phyloP scores from a whole-genome alignment of 495 filamentous ascomycete species.

The Annulohypoxylon moriforme region DNA sequence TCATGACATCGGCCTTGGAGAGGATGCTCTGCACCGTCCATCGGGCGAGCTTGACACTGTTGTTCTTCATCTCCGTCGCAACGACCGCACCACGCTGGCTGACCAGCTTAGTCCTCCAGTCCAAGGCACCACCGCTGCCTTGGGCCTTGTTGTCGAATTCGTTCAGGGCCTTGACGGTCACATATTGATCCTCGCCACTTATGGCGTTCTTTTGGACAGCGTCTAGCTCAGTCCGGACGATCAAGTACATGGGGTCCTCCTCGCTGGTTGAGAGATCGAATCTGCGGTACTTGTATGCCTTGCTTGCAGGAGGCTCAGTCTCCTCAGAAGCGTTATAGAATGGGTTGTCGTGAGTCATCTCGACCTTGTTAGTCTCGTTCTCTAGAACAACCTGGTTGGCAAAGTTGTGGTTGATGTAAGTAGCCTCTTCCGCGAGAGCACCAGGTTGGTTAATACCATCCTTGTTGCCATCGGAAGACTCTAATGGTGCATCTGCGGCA shows the following conservation, averaged over 20 bases:
- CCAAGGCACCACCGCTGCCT: constrained; percentile 89
- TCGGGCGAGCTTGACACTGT: constrained; percentile 94
- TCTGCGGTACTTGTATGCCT: constrained; percentile 96
- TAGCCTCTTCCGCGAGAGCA: constrained; percentile 94
- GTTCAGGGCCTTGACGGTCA: constrained; percentile 96
- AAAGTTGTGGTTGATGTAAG: constrained; percentile 99
- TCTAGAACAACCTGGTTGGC: constrained; percentile 92
- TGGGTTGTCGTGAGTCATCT: constrained; percentile 89
- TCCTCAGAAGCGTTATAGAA: constrained; percentile 97
- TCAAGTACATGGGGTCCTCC: constrained; percentile 89
- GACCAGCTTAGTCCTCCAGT: constrained; percentile 94
- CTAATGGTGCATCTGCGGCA: constrained; percentile 93
- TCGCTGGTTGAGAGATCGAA: constrained; percentile 95
- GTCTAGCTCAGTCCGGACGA: constrained; percentile 96
- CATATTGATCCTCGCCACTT: constrained; percentile 85
- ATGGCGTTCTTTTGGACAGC: constrained; percentile 93
- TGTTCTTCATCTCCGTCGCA: constrained; percentile 99
- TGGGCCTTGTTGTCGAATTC: constrained; percentile 99
- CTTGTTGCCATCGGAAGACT: constrained; percentile 91
- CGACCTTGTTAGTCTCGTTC: constrained; percentile 76
- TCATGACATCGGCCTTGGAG: constrained; percentile 95
- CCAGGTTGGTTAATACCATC: constrained; percentile 91
- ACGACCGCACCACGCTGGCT: constrained; percentile 95
- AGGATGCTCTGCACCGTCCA: constrained; percentile 98
- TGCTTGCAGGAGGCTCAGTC: constrained; percentile 90